Base-by-base conservation (phyloP, 441 rosid species). In the Lepidium campestre region DNA sequence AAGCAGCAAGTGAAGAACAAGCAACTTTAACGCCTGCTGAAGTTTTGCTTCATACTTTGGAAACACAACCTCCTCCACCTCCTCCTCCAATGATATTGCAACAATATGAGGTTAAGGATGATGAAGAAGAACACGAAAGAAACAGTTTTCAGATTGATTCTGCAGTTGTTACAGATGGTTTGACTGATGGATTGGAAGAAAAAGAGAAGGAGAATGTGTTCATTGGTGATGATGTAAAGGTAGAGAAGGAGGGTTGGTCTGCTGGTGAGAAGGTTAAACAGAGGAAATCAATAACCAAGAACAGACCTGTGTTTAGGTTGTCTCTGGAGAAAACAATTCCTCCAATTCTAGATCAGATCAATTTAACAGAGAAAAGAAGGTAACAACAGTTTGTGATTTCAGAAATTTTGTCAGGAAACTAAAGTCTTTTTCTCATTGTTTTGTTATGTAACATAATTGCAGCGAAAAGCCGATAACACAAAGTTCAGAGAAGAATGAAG, bases 1-100 rank as follows among this genome's bases (percentile, higher is more conserved):
- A 85, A 70, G 86, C 86, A 0, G 85, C 85, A 1, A 19, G 73
- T 0, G 13, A 41, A 41, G 67, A 72, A 79, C 84, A 66, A 36
- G 50, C 76, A 5, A 18, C 62, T 0, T 62, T 59, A 0, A 65
- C 72, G 0, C 67, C 72, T 72, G 71, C 76, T 35, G 67, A 72
- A 7, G 62, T 58, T 0, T 65, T 72, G 62, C 71, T 72, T 50
- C 76, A 72, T 11, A 44, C 76, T 49, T 50, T 72, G 71, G 76
- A 65, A 20, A 32, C 76, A 2, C 76, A 72, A 11, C 75, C 71
- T 55, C 62, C 62, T 57, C 62, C 60, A 12, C 60, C 60, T 35
- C 60, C 61, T 56, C 62, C 62, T 20, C 54, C 59, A 0, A 4
- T 65, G 53, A 13, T 39, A 22, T 3, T 39, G 41, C 19, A 36